phyloP scores from a whole-genome alignment of 192 early-diverging fungal species.

The Backusella psychrophila region DNA sequence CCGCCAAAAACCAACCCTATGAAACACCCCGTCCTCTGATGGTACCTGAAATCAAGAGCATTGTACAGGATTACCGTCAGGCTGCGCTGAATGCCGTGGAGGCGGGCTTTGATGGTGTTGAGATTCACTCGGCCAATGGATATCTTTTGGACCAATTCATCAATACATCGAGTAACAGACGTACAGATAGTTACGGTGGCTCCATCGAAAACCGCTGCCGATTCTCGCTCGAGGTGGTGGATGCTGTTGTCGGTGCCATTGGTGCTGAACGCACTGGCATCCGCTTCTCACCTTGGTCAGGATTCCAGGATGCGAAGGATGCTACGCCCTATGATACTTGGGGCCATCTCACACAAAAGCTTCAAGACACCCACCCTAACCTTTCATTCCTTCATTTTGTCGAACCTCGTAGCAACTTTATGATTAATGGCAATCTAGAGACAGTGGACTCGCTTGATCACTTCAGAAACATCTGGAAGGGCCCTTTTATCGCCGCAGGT shows the following conservation, averaged over 20 bases:
- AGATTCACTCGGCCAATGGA: constrained; percentile 91
- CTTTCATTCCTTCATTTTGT: constrained; percentile 36
- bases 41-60: constrained; percentile 63
- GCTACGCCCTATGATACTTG: constrained; percentile 28
- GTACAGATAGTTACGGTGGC: constrained; percentile 52
- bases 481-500: constrained; percentile 22
- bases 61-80: constrained; percentile 59
- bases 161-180: constrained; percentile 74
- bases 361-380: constrained; percentile 24
- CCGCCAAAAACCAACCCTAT: not conserved
- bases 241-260: constrained; percentile 22
- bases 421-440: constrained; percentile 44
- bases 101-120: constrained; percentile 87
- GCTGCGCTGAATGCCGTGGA: constrained; percentile 66
- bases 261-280: constrained; percentile 36
- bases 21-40: constrained; percentile 57
- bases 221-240: constrained; percentile 29
- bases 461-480: constrained; percentile 22
- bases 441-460: constrained; percentile 2
- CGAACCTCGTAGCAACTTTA: constrained; percentile 30
- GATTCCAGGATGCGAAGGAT: constrained; percentile 36
- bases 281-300: constrained; percentile 29
- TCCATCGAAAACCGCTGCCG: constrained; percentile 30
- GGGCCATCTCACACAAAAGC: constrained; percentile 12
- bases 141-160: constrained; percentile 85